Base-by-base conservation (phyloP, 306 rosid species). In the Prunus kanzakura region DNA sequence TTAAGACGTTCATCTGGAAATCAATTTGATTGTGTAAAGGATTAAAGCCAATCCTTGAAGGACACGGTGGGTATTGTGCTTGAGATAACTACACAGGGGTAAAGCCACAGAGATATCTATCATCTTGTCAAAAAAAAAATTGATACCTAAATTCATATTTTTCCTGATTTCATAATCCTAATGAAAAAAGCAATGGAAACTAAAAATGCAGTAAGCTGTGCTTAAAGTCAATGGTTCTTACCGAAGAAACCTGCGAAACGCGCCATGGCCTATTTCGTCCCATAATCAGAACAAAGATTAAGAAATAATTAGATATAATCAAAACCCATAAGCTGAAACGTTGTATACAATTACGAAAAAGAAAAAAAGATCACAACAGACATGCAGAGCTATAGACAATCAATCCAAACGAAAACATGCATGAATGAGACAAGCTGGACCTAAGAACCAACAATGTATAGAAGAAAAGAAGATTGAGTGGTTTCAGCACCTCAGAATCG, bases 231-330 rank as follows among this genome's bases (percentile, higher is more conserved):
- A 43, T 38, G 81, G 78, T 51, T 64, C 91, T 81, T 82, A 95
- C 98, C 86, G 96, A 87, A 79, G 97, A 90, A 82, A 92, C 92
- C 15, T 79, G 84, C 70, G 91, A 85, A 77, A 90, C 73, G 67
- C 96, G 84, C 97, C 97, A 92, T 0, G 98, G 91, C 85, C 98
- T 94, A 83, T 78, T 68, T 66, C 82, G 84, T 71, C 86, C 80
- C 78, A 88, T 75, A 76, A 49, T 72, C 64, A 87, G 43, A 79
- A 73, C 71, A 84, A 23, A 80, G 68, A 79, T 58, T 77, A 19
- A 87, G 68, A 62, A 57, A 46, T 27, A 8, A 35, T 81, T 51
- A 81, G 84, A 76, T 22, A 11, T 35, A 78, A 22, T 14, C 32
- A 22, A 67, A 77, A 46, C 72, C 14, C 68, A 76, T 62, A 64